Conservation (phyloP, 768 basidiomycete genomes). For the Cystobasidium onofrii region DNA sequence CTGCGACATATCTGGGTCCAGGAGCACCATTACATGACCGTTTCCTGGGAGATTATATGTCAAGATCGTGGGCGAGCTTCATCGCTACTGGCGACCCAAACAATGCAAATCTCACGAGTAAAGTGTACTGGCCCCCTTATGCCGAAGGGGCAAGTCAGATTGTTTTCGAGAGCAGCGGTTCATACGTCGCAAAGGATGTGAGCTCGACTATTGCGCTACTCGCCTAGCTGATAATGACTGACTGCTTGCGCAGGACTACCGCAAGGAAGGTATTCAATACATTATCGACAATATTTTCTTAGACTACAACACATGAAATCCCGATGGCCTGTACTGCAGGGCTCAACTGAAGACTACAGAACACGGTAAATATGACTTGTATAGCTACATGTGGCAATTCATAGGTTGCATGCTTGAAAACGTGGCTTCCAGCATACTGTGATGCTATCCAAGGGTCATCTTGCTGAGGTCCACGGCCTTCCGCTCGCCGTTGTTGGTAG, state of each 20-base stretch:
- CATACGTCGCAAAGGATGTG: background rate
- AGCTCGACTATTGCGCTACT: background rate
- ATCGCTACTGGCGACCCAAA: background rate
- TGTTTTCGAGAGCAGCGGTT: background rate
- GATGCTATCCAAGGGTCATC: conserved; percentile 14
- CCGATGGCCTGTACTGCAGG: no score
- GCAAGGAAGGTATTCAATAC: background rate
- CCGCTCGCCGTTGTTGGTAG: background rate
- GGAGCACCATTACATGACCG: background rate
- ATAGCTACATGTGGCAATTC: background rate
- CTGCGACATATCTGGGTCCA: background rate
- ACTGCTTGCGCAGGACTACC: background rate
- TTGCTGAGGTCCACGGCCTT: conserved; percentile 25
- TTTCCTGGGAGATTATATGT: background rate
- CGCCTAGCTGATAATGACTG: background rate
- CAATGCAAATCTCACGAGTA: background rate
- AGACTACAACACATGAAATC: background rate
- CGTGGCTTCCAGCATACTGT: background rate
- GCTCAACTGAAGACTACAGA: background rate
- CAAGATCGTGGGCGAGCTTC: background rate
- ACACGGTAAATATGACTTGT: background rate
- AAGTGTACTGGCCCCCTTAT: background rate
- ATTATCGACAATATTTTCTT: background rate
- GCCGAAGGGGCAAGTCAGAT: background rate
- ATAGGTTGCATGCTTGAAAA: no score